Percentiles rank a stretch among this genome's conserved stretches.
These are phyloP conservation scores for Cytospora leucostoma DNA, from an alignment of 2,329 filamentous ascomycete species.

Conservation along the genomic window DNA sequence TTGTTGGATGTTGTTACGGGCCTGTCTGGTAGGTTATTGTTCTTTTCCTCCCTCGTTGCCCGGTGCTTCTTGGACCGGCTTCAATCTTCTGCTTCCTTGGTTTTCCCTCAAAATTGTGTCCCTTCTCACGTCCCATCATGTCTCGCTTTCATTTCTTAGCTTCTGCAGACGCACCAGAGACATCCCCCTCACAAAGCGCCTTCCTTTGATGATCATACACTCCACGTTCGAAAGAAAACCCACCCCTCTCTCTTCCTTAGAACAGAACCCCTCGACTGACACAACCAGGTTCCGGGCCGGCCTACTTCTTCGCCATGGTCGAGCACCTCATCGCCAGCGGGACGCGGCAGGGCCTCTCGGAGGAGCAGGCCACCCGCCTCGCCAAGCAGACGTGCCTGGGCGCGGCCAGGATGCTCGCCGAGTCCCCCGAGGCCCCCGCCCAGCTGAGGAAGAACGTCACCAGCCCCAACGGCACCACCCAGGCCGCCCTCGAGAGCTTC, in stretches of 20 bases:
- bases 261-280: neutral
- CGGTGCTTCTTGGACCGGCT: too few species aligned
- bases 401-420: conserved; percentile 53
- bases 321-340: conserved; percentile 51
- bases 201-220: neutral
- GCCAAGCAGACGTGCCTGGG: conserved; percentile 54
- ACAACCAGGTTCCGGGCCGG: conserved; percentile 48
- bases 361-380: conserved; percentile 51
- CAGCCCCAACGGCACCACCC: conserved; percentile 54
- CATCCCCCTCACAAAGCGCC: too few species aligned
- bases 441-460: conserved; percentile 55
- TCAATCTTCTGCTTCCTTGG: too few species aligned
- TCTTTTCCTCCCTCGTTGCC: neutral
- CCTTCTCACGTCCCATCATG: too few species aligned
- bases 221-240: too few species aligned
- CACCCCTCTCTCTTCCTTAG: neutral
- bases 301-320: conserved; percentile 56
- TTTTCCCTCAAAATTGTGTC: too few species aligned
- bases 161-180: too few species aligned
- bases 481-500: conserved; percentile 52
- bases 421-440: conserved; percentile 47
- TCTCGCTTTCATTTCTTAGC: too few species aligned
- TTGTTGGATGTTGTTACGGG: conserved; percentile 53
- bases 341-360: conserved; percentile 45
- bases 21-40: conserved; percentile 48